Conservation (phyloP, 306 rosid genomes). For the Castanopsis chinensis region DNA sequence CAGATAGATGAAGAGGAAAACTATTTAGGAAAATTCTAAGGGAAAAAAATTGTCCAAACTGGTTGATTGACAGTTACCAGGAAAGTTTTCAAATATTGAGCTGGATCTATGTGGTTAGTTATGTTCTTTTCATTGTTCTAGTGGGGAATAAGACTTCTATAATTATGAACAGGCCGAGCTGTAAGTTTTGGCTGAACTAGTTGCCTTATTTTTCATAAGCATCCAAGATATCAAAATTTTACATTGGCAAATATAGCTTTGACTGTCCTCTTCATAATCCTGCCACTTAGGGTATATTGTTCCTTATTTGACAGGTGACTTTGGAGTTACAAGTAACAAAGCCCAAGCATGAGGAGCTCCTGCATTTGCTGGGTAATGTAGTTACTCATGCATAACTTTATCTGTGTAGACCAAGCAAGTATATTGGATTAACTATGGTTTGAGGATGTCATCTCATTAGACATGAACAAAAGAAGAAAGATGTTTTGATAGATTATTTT, state of each 20-base stretch:
- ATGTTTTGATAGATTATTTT: background rate
- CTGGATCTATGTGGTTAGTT: background rate
- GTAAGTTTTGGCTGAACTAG: background rate
- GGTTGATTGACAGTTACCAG: background rate
- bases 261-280: constrained; percentile 1
- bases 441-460: background rate
- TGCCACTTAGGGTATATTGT: background rate
- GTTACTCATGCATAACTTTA: constrained; percentile 36
- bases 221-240: background rate
- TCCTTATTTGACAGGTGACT: constrained; percentile 51
- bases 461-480: background rate
- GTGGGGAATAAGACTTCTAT: background rate
- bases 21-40: too few species aligned
- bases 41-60: background rate
- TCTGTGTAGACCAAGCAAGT: too few species aligned
- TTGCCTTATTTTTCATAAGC: background rate
- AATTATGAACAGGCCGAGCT: background rate
- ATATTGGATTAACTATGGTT: too few species aligned
- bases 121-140: background rate
- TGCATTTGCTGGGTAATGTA: constrained; percentile 36
- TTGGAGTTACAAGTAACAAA: constrained; percentile 63
- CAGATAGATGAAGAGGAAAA: too few species aligned
- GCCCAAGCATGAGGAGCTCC: constrained; percentile 61
- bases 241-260: background rate
- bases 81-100: background rate